Percentiles rank a stretch among this genome's conserved stretches.
phyloP scores from a whole-genome alignment of 257 asterid species.

The Capsicum rhomboideum region DNA sequence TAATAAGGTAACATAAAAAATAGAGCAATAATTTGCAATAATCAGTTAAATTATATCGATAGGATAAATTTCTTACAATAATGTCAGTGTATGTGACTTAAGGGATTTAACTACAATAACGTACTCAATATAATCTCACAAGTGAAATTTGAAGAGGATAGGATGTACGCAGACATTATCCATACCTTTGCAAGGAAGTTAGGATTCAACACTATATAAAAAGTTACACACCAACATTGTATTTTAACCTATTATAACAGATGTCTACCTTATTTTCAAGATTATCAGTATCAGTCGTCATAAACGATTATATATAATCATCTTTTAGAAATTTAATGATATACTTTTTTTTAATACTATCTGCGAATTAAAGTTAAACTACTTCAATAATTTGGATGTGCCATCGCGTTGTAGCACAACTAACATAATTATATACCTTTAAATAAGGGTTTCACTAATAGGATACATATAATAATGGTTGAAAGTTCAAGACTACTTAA shows the following conservation, averaged over 20 bases:
- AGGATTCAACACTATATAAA: too few species aligned
- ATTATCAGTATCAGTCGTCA: not conserved
- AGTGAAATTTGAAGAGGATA: too few species aligned
- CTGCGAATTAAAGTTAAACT: not conserved
- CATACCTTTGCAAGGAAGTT: too few species aligned
- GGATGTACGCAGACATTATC: too few species aligned
- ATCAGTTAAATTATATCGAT: too few species aligned
- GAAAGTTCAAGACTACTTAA: slow-evolving; percentile 7
- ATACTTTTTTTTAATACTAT: not conserved
- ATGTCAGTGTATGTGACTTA: too few species aligned
- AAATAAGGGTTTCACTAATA: not conserved
- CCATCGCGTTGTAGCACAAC: not conserved
- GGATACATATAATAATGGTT: slow-evolving; percentile 3
- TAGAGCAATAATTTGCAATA: too few species aligned
- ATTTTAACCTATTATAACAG: not conserved
- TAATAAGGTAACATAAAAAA: too few species aligned
- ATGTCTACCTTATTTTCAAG: not conserved
- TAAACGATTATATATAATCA: not conserved
- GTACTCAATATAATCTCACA: too few species aligned
- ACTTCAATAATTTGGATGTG: not conserved
- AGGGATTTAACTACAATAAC: not conserved
- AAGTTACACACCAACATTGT: not conserved
- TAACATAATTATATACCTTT: not conserved
- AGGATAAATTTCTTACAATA: too few species aligned
- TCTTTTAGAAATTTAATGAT: not conserved